phyloP scores from a whole-genome alignment of 202 grass and related monocot species.

The Carex sylvatica region DNA sequence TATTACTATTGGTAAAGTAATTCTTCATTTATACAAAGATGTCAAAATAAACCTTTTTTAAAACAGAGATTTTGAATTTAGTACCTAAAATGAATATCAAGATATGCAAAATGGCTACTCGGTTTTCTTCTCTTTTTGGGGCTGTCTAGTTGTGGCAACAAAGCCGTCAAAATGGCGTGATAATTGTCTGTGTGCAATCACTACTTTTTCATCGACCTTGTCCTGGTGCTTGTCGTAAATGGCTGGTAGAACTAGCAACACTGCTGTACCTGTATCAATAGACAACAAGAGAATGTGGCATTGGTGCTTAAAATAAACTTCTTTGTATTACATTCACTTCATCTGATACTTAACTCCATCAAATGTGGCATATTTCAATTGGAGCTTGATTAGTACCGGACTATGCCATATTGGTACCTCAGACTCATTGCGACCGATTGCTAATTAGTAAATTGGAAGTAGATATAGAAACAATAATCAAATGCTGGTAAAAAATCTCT shows the following conservation, averaged over 20 bases:
- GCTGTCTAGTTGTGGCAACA: conserved; percentile 39
- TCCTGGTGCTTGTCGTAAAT: conserved; percentile 87
- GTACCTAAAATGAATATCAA: conserved; percentile 7
- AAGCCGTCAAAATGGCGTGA: conserved; percentile 45
- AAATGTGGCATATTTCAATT: background rate
- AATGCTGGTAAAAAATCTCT: background rate
- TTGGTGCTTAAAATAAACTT: background rate
- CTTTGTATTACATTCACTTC: background rate
- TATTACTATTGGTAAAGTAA: background rate
- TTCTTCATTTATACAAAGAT: background rate
- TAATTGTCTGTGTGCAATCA: conserved; percentile 49
- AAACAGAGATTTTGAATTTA: background rate
- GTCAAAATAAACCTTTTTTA: background rate
- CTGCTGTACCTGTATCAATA: conserved; percentile 43
- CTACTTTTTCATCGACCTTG: conserved; percentile 75
- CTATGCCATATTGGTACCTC: background rate
- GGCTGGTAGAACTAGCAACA: conserved; percentile 57
- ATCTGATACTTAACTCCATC: background rate
- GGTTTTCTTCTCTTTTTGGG: conserved; percentile 86
- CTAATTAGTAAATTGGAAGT: background rate
- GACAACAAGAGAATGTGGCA: background rate
- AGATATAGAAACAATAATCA: background rate
- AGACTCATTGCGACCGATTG: background rate
- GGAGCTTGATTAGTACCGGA: background rate
- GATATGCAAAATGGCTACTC: conserved; percentile 38